These are phyloP conservation scores for Trichoderma hamatum DNA, from an alignment of 2,329 filamentous ascomycete species.

Conservation along the genomic window DNA sequence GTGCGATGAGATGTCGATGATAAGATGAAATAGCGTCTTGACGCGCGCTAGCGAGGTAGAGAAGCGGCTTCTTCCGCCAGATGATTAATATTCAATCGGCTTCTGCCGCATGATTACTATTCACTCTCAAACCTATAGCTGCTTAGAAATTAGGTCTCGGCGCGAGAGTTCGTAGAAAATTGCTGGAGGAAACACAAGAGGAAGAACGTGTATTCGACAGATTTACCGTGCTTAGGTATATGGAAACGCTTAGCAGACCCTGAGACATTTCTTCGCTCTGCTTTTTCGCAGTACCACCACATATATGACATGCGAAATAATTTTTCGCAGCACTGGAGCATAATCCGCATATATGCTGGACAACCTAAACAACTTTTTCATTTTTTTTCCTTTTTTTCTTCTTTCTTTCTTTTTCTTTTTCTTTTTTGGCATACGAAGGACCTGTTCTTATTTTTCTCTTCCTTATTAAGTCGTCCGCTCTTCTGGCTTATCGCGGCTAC, in stretches of 20 bases:
- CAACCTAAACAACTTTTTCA: not conserved
- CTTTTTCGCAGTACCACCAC: not conserved
- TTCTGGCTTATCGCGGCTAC: not conserved
- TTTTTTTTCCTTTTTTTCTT: too few relatives aligned
- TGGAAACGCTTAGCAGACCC: not conserved
- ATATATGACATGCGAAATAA: not conserved
- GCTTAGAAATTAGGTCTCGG: not conserved
- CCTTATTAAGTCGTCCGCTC: too few relatives aligned
- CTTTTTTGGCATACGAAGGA: not conserved
- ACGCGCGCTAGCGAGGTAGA: not conserved
- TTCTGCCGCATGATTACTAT: not conserved
- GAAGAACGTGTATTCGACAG: not conserved
- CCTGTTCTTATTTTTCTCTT: too few relatives aligned
- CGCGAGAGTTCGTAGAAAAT: not conserved
- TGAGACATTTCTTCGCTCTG: not conserved
- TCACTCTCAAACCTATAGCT: not conserved
- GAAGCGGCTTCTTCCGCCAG: not conserved
- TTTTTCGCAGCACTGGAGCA: not conserved
- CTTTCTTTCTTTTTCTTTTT: too few relatives aligned
- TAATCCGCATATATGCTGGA: too few relatives aligned
- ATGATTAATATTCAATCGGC: not conserved
- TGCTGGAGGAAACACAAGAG: not conserved
- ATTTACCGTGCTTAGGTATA: not conserved
- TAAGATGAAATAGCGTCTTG: not conserved
- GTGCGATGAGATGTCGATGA: not conserved